phyloP scores from a whole-genome alignment of 2,329 filamentous ascomycete genomes.

The Diplodia sapinea region DNA sequence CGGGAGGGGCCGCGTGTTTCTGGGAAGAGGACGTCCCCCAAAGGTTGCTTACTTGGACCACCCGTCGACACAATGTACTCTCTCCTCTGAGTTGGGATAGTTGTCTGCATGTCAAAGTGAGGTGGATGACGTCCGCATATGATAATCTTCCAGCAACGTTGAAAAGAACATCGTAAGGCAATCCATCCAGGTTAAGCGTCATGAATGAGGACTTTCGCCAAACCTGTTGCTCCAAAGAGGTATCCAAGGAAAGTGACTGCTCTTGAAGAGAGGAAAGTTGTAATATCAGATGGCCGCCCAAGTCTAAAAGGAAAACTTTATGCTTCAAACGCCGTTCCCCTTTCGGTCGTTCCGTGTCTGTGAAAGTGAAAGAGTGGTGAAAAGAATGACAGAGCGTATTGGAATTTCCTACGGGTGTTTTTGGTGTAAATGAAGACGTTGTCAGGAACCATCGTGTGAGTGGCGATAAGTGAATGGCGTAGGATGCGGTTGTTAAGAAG shows the following conservation, averaged over 20 bases:
- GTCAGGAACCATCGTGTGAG: not conserved
- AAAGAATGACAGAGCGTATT: not conserved
- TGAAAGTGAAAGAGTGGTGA: not conserved
- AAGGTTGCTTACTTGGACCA: slow-evolving; percentile 60
- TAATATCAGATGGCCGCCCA: slow-evolving; percentile 3
- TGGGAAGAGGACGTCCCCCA: not conserved
- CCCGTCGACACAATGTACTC: slow-evolving; percentile 62
- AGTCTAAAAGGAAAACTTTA: not conserved
- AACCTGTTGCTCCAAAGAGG: not conserved
- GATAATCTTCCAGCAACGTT: slow-evolving; percentile 54
- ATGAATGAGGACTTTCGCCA: slow-evolving; percentile 33
- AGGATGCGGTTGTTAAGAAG: no score
- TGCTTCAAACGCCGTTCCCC: no score
- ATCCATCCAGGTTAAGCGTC: slow-evolving; percentile 47
- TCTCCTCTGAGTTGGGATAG: slow-evolving; percentile 60
- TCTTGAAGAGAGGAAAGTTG: not conserved
- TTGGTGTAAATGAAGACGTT: slow-evolving; percentile 18
- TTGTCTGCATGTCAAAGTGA: slow-evolving; percentile 60
- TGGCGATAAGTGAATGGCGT: no score
- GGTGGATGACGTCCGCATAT: slow-evolving; percentile 47
- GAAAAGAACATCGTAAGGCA: slow-evolving; percentile 71
- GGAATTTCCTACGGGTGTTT: slow-evolving; percentile 17
- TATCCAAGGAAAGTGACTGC: not conserved
- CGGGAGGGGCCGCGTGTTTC: slow-evolving; percentile 1
- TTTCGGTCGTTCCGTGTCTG: not conserved